phyloP scores from a whole-genome alignment of 73 alveolate genomes.

The Symbiodinium natans region DNA sequence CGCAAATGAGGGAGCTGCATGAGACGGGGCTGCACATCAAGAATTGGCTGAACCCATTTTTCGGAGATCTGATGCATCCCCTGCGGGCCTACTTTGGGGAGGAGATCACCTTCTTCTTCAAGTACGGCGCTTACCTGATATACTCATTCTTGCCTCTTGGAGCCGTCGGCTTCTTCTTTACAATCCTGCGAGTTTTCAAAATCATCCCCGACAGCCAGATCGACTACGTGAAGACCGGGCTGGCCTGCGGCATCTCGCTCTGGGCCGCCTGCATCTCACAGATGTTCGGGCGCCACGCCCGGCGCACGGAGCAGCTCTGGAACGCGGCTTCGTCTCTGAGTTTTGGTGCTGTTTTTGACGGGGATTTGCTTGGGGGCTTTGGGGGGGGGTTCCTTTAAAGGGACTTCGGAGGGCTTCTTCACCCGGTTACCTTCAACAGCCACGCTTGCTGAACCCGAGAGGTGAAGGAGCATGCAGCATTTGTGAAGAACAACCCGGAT shows the following conservation, averaged over 20 bases:
- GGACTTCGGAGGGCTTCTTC: background rate
- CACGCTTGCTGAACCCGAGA: background rate
- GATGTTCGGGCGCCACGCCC: conserved; percentile 35
- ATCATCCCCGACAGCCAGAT: background rate
- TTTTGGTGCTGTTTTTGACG: background rate
- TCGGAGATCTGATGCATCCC: background rate
- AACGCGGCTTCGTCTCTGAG: conserved; percentile 7
- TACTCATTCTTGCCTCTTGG: background rate
- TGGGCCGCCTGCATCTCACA: conserved; percentile 67
- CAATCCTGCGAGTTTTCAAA: background rate
- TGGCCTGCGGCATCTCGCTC: conserved; percentile 16
- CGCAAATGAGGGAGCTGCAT: background rate
- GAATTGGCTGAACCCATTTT: background rate
- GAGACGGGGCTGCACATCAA: background rate
- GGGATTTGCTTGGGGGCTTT: background rate
- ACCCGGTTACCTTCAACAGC: background rate
- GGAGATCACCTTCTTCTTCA: conserved; percentile 39
- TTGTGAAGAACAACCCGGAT: background rate
- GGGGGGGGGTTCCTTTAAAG: background rate
- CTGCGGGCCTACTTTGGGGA: conserved; percentile 18
- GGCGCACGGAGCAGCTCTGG: conserved; percentile 45
- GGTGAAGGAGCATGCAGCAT: background rate
- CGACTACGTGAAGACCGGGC: background rate
- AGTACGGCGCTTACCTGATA: background rate
- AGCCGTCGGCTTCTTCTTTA: background rate